Conservation (phyloP, 2,329 filamentous ascomycete genomes). For the Lachnellula hyalina region DNA sequence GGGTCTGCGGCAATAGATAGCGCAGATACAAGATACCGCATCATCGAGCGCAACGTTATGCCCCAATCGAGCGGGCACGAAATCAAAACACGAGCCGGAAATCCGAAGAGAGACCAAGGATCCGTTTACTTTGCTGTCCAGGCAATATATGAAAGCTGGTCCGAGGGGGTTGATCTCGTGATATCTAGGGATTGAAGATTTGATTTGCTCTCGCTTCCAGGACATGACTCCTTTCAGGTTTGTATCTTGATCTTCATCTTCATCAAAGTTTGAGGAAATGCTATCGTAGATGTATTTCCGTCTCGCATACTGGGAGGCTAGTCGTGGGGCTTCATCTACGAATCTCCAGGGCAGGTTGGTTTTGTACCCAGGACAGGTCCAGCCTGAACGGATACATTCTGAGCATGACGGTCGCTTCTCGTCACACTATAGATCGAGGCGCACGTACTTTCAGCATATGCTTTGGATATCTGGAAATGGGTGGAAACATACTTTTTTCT, state of each 20-base stretch:
- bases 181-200: conserved; percentile 4
- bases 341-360: conserved; percentile 9
- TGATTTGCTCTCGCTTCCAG: not conserved
- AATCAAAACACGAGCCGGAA: conserved; percentile 11
- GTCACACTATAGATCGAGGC: conserved; percentile 7
- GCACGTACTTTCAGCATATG: not conserved
- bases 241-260: not conserved
- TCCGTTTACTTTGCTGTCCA: conserved; percentile 9
- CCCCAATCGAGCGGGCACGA: conserved; percentile 10
- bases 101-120: conserved; percentile 6
- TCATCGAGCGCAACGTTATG: conserved; percentile 15
- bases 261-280: not conserved
- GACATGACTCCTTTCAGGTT: not conserved
- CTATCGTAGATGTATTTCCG: conserved; percentile 6
- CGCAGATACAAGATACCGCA: conserved; percentile 11
- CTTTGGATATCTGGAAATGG: not conserved
- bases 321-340: conserved; percentile 12
- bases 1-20: conserved; percentile 6
- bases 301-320: conserved; percentile 4
- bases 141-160: conserved; percentile 6
- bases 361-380: conserved; percentile 13
- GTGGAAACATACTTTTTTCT: conserved; percentile 13
- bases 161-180: conserved; percentile 4
- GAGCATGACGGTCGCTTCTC: conserved; percentile 15
- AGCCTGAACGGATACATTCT: conserved; percentile 14